Evolutionary conservation across 2,329 filamentous ascomycete genomes (phyloP), one percentile per base, ranked within the genome.

Genomic region (Diaporthe amygdali): DNA sequence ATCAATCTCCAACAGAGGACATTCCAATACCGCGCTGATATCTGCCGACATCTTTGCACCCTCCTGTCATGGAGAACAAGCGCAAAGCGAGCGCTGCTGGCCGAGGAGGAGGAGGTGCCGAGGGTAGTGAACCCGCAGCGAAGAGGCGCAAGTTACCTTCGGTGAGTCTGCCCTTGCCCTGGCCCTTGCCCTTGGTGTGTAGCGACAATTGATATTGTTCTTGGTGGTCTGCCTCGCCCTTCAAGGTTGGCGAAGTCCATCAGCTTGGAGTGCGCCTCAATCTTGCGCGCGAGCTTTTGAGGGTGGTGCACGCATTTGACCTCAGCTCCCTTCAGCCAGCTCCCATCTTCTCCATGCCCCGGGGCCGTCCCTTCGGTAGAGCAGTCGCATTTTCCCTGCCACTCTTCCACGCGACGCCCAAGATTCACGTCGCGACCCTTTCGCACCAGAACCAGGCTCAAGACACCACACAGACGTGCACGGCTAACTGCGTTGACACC

Each of bases 101-200:
- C 76, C 84, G 84, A 73, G 79, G 80, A 71, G 82, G 82, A 69
- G 73, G 79, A 64, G 81, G 20, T 51, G 71, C 81, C 56, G 87
- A 89, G 71, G 80, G 81, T 70, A 84, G 86, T 67, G 87, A 90
- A 76, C 86, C 88, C 77, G 84, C 85, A 69, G 81, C 85, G 8
- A 90, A 90, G 82, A 84, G 88, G 76, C 86, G 86, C 79, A 90
- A 84, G 78, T 82, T 81, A 76, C 83, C 82, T 78, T 86, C 85
- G 79, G 88, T 87, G 81, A 78, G 82, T 78, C 9, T 47, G 59
- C 20, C 22, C 41, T 27, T 51, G 41, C 32, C 34, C 15, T 25
- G 32, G 59, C 20, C 22, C 41, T 27, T 51, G 41, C 32, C 34
- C 15, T 25, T 56, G 74, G 52, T 71, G 49, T 75, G 56, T 64